Evolutionary conservation across 805 yeast species (phyloP), one percentile per base, ranked within the genome.

Genomic region (Candida succiphila): DNA sequence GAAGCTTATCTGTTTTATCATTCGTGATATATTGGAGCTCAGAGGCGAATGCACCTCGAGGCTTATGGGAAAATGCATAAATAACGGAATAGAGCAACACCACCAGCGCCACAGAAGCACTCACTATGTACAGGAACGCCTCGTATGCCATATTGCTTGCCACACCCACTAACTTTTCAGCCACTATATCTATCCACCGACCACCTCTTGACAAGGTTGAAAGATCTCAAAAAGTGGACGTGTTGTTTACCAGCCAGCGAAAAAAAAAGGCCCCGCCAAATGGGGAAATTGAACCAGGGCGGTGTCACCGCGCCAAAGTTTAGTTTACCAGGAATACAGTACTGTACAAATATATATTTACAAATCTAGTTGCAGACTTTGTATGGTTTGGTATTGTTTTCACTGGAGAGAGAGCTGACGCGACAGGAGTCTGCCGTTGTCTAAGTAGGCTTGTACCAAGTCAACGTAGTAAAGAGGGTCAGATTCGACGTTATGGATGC

Each of bases 51-150:
- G 81, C 71, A 5, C 47, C 42, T 32, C 94, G 60, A 7, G 92
- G 92, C 5, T 52, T 56, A 54, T 81, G 88, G 8, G 87, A 71
- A 21, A 82, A 60, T 15, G 66, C 35, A 36, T 65, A 55, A 4
- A 76, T 53, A 13, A 58, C 41, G 3, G 49, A 40, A 42, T 75
- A 75, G 12, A 67, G 20, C 37, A 56, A 28, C 4, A 28, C 23
- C n/a, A 28, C 7, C 7, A 28, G 5, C 23, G 17, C 30, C 5
- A 18, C 30, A 3, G 30, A 16, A 28, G 18, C 13, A 9, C 20
- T 28, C 12, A 27, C 4, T 4, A 27, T 16, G 6, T n/a, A n/a
- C n/a, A n/a, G n/a, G n/a, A n/a, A n/a, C n/a, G n/a, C n/a, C n/a
- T n/a, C n/a, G n/a, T n/a, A n/a, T n/a, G n/a, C n/a, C n/a, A n/a